Percentiles rank a stretch among this genome's conserved stretches.
Evolutionary conservation across 2,329 filamentous ascomycete genomes (phyloP).

Genomic region (Beauveria australis): DNA sequence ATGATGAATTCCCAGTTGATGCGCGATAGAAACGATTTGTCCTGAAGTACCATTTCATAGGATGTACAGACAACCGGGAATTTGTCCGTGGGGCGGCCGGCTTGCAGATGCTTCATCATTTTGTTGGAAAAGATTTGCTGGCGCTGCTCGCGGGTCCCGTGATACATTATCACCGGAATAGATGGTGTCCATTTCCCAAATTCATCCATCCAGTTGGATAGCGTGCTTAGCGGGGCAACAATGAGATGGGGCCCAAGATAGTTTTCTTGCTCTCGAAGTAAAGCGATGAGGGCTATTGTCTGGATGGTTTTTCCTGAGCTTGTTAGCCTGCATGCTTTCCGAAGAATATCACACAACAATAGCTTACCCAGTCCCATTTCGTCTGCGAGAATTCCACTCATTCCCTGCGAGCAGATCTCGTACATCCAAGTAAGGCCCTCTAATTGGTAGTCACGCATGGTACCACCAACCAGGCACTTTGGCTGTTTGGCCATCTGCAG

Average conservation of each 20-base stretch:
- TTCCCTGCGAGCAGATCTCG: conserved; percentile 68
- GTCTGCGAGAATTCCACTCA: conserved; percentile 86
- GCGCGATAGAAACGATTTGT: conserved; percentile 69
- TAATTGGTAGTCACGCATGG: conserved; percentile 89
- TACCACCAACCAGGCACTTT: conserved; percentile 72
- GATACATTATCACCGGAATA: conserved; percentile 85
- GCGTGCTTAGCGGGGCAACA: conserved; percentile 79
- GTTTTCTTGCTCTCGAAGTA: conserved; percentile 76
- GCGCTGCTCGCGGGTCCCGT: conserved; percentile 74
- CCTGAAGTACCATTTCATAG: conserved; percentile 92
- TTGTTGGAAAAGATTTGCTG: conserved; percentile 63
- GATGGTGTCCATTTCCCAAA: conserved; percentile 83
- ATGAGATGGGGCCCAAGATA: conserved; percentile 84
- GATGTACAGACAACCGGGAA: conserved; percentile 93
- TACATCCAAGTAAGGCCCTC: conserved; percentile 96
- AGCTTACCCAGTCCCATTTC: conserved; percentile 74
- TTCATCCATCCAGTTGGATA: conserved; percentile 94
- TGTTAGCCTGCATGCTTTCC: conserved; percentile 6
- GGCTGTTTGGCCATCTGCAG: conserved; percentile 80
- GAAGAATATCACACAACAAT: neutral
- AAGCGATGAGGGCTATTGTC: conserved; percentile 78
- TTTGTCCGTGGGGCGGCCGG: conserved; percentile 47
- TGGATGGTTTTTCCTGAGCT: conserved; percentile 75
- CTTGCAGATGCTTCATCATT: conserved; percentile 61
- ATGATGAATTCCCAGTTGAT: conserved; percentile 98